Evolutionary conservation across 139 green algal species (phyloP).

Genomic region (Micromonas commoda): DNA sequence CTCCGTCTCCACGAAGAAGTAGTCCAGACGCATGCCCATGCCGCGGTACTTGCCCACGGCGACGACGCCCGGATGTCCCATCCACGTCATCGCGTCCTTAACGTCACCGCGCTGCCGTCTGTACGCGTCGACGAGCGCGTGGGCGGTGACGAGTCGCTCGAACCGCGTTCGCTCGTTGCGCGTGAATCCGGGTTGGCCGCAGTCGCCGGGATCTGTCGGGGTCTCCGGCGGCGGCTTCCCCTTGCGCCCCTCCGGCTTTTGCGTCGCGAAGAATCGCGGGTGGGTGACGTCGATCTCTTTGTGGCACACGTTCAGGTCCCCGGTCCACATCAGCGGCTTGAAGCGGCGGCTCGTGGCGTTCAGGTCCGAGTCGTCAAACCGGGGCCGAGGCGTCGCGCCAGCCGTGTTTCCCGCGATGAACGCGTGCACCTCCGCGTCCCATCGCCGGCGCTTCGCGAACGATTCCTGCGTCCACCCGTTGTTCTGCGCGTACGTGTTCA

Average conservation of each 20-base stretch:
- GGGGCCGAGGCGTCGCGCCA: no score
- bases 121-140: not conserved
- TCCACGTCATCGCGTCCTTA: not conserved
- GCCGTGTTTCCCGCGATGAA: no score
- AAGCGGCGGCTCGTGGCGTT: not conserved
- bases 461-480: conserved; percentile 14
- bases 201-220: not conserved
- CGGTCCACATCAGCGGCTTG: conserved; percentile 7
- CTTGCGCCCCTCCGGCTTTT: not conserved
- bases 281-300: conserved; percentile 18
- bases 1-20: not conserved
- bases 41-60: not conserved
- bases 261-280: conserved; percentile 13
- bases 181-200: conserved; percentile 28
- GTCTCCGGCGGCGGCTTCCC: conserved; percentile 9
- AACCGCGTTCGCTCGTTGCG: conserved; percentile 21
- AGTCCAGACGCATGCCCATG: not conserved
- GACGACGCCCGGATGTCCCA: not conserved
- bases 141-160: not conserved
- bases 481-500: conserved; percentile 23
- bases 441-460: conserved; percentile 4
- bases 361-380: no score
- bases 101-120: not conserved
- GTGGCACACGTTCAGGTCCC: conserved; percentile 20
- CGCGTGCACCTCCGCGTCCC: conserved; percentile 18